These are phyloP conservation scores for Neofusicoccum ribis DNA, from an alignment of 2,329 filamentous ascomycete species.

Conservation along the genomic window DNA sequence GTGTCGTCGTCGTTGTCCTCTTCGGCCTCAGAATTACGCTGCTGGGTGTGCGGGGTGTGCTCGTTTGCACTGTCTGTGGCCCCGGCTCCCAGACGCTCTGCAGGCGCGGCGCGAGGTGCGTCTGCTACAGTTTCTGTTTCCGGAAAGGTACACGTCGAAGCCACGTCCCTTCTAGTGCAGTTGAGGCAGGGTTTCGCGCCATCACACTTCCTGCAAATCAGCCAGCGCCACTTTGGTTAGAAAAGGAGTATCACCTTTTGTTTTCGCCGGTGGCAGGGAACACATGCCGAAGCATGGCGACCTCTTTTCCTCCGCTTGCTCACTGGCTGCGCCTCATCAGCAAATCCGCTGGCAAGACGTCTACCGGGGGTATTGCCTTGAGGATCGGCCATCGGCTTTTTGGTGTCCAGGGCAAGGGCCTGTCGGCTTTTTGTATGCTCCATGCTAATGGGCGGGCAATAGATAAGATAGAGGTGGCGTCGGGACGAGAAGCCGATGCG, in stretches of 20 bases:
- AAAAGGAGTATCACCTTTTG: conserved; percentile 23
- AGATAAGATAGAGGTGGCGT: background rate
- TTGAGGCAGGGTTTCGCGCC: conserved; percentile 26
- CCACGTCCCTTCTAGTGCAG: conserved; percentile 23
- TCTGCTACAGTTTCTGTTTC: conserved; percentile 19
- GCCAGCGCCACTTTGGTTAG: background rate
- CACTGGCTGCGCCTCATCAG: background rate
- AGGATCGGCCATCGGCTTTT: background rate
- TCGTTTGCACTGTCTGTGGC: too few species aligned
- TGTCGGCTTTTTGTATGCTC: background rate
- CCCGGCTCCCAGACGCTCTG: background rate
- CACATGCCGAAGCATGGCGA: conserved; percentile 24
- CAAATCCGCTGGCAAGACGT: background rate
- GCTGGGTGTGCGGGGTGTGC: too few species aligned
- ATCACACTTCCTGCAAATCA: conserved; percentile 22
- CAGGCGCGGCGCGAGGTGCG: background rate
- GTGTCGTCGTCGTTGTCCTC: background rate
- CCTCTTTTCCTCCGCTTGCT: conserved; percentile 25
- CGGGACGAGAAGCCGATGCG: background rate
- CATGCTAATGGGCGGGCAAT: background rate
- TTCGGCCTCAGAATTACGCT: background rate
- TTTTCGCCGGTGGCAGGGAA: conserved; percentile 25
- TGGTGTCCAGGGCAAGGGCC: background rate
- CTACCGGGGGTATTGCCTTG: background rate
- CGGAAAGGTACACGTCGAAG: conserved; percentile 22